Base-by-base conservation (phyloP, 106 monocot species). In the Cymbidium sinense region DNA sequence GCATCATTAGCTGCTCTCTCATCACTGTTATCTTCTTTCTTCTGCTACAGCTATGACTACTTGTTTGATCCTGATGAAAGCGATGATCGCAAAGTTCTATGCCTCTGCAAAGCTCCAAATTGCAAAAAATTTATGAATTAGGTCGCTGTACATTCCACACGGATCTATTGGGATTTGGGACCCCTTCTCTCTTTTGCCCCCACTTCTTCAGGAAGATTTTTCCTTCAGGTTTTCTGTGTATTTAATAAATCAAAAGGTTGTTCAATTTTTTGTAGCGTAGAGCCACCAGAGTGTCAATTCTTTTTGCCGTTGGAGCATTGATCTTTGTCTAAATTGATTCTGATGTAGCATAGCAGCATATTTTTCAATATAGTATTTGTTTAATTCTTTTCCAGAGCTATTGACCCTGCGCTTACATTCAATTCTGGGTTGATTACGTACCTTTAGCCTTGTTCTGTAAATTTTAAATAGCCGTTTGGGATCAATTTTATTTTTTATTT, bases 51-150 rank as follows among this genome's bases (percentile, higher is more conserved):
- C 47, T 95, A 95, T 36, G 95, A 95, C 67, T 95, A 95, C 62
- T 82, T 92, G 43, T 95, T 95, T 77, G 92, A 95, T 52, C 79
- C 89, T 75, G 92, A 88, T 74, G 95, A 92, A 80, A 79, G 76
- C 37, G 95, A 86, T 6, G 89, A 90, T 25, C 75, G 81, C 78
- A 95, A 89, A 83, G 91, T 95, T 35, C 94, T 84, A 20, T 95
- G 94, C 70, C 77, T 87, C 44, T 95, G 91, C 82, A 76, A 81
- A 82, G 81, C 91, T 76, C 81, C 84, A 43, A 88, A 88, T 76
- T 92, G 95, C 77, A 75, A 89, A 20, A 92, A 88, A 86, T 95
- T 89, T 43, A 91, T 92, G 91, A 92, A 95, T 80, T 95, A 88
- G 82, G 43, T 47, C 11, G 13, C 47, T 47, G 47, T 47, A 62